Conservation (phyloP, 1,284 basidiomycete genomes). For the Pyrrhoderma noxium region DNA sequence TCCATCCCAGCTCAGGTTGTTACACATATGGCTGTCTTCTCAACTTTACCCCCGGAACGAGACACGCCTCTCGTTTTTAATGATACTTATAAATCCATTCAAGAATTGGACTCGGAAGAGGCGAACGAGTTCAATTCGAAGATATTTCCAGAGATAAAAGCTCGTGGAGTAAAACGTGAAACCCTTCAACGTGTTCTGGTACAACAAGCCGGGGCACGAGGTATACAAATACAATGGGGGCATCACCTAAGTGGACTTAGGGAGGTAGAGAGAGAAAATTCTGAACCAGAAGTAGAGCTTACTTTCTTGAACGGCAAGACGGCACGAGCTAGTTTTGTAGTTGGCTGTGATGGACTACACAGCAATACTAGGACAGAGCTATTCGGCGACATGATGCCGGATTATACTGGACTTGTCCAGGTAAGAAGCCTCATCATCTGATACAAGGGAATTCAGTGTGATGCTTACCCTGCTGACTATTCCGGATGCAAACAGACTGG, state of each 20-base stretch:
- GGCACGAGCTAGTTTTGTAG: slow-evolving; percentile 34
- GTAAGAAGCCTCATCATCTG: slow-evolving; percentile 22
- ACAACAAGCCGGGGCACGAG: slow-evolving; percentile 29
- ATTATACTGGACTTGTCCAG: slow-evolving; percentile 37
- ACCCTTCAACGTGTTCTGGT: slow-evolving; percentile 30
- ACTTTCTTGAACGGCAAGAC: slow-evolving; percentile 32
- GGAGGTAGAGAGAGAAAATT: slow-evolving; percentile 20
- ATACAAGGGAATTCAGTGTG: background rate
- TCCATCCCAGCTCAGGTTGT: slow-evolving; percentile 28
- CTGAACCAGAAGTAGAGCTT: slow-evolving; percentile 29
- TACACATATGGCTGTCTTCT: slow-evolving; percentile 25
- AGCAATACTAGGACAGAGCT: slow-evolving; percentile 34
- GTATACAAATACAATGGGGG: slow-evolving; percentile 33
- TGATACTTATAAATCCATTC: slow-evolving; percentile 7
- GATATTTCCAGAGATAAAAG: slow-evolving; percentile 19
- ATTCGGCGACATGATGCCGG: slow-evolving; percentile 34
- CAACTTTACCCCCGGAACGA: slow-evolving; percentile 23
- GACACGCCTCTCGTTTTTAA: slow-evolving; percentile 29
- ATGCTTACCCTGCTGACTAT: background rate
- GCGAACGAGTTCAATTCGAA: slow-evolving; percentile 20
- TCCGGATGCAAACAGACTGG: slow-evolving; percentile 25
- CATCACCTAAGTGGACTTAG: slow-evolving; percentile 30
- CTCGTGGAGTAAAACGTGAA: slow-evolving; percentile 30
- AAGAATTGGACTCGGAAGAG: slow-evolving; percentile 14
- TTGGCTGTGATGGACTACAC: slow-evolving; percentile 43